Evolutionary conservation across 164 flowering plant species (phyloP).

Genomic region (Macadamia integrifolia): DNA sequence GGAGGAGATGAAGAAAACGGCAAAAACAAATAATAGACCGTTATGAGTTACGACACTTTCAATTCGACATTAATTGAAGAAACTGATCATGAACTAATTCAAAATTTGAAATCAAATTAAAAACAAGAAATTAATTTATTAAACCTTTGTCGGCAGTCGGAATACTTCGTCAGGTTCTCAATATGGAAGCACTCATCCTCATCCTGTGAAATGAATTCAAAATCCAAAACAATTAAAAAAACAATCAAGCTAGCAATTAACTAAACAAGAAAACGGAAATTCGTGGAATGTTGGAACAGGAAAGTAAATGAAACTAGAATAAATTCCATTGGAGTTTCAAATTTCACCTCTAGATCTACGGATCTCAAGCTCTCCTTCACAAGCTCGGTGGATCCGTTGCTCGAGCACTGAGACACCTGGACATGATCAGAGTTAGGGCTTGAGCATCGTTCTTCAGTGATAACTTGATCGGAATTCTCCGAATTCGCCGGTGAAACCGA

Average conservation of each 20-base stretch:
- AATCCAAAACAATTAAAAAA: background rate
- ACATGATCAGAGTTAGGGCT: constrained; percentile 15
- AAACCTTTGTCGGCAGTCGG: constrained; percentile 32
- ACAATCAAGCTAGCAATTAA: constrained; percentile 4
- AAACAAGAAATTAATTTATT: background rate
- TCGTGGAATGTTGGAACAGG: background rate
- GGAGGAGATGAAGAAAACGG: background rate
- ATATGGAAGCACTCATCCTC: constrained; percentile 26
- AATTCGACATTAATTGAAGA: constrained; percentile 1
- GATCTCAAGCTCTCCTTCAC: constrained; percentile 18
- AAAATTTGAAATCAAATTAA: background rate
- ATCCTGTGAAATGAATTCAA: constrained; percentile 21
- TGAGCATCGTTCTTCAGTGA: constrained; percentile 2
- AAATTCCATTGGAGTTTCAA: constrained; percentile 6
- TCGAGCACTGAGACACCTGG: constrained; percentile 24
- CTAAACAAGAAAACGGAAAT: constrained; percentile 5
- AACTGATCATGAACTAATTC: background rate
- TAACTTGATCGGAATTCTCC: constrained; percentile 2
- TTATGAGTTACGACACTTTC: background rate
- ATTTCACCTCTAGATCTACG: constrained; percentile 47
- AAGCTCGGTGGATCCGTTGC: constrained; percentile 26
- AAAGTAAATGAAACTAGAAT: background rate
- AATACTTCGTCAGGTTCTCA: constrained; percentile 22
- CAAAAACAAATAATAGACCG: background rate
- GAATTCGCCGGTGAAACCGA: constrained; percentile 8